phyloP scores from a whole-genome alignment of 352 stramenopile species.

The Phytophthora cryptogea region DNA sequence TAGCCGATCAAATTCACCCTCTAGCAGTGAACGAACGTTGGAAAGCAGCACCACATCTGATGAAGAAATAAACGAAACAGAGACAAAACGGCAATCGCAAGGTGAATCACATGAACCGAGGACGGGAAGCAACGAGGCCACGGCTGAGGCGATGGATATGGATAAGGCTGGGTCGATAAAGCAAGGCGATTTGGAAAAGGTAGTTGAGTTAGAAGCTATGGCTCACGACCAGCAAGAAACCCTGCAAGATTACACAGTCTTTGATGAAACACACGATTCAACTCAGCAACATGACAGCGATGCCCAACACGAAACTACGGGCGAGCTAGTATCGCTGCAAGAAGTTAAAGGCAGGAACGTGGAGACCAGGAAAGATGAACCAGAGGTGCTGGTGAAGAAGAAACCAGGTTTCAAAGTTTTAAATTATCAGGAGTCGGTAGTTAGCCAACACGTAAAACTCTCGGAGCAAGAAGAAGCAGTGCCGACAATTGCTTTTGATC shows the following conservation, averaged over 20 bases:
- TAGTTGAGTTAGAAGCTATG: background rate
- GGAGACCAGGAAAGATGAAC: background rate
- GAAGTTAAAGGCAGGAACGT: background rate
- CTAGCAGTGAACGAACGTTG: constrained; percentile 15
- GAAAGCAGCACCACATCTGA: constrained; percentile 10
- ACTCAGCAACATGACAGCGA: background rate
- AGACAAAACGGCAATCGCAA: background rate
- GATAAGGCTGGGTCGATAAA: background rate
- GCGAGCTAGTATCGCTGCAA: background rate
- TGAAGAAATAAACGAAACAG: background rate
- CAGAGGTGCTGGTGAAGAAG: background rate
- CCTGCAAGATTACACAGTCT: background rate
- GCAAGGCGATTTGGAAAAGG: background rate
- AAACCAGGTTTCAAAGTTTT: background rate
- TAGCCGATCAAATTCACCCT: constrained; percentile 14
- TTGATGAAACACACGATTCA: background rate
- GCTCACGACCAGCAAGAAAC: background rate
- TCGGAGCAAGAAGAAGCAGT: constrained; percentile 1
- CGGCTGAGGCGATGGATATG: background rate
- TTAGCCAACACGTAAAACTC: background rate
- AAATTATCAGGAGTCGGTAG: background rate
- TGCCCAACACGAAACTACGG: background rate
- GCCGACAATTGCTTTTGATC: constrained; percentile 3
- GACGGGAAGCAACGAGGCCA: background rate
- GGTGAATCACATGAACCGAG: background rate